These are phyloP conservation scores for Lepiota venenata DNA, from an alignment of 768 basidiomycete genomes.

Conservation along the genomic window DNA sequence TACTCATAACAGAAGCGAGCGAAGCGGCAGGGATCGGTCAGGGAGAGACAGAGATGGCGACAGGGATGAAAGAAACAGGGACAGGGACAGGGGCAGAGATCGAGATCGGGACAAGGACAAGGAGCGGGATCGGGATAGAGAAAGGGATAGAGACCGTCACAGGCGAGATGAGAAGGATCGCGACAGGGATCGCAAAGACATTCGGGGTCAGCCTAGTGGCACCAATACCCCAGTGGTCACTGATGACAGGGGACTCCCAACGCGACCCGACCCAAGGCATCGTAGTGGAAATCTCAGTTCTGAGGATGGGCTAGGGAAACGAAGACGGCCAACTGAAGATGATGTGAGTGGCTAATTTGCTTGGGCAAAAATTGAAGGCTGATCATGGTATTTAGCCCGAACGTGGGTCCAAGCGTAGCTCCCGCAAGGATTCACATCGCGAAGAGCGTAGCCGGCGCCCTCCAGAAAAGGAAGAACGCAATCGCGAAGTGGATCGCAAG, in stretches of 20 bases:
- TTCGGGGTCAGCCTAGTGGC: constrained; percentile 47
- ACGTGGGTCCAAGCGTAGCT: constrained; percentile 74
- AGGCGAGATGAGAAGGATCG: constrained; percentile 62
- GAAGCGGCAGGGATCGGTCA: constrained; percentile 40
- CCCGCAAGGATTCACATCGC: constrained; percentile 73
- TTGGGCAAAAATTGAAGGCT: neutral
- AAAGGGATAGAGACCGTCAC: constrained; percentile 52
- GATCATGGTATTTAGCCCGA: constrained; percentile 48
- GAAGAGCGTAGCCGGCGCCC: constrained; percentile 69
- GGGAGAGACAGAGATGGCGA: constrained; percentile 26
- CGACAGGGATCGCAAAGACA: constrained; percentile 57
- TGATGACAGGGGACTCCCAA: constrained; percentile 56
- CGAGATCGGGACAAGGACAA: constrained; percentile 51
- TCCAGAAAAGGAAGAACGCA: constrained; percentile 66
- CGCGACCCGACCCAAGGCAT: constrained; percentile 60
- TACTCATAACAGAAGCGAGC: constrained; percentile 50
- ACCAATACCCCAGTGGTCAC: constrained; percentile 26
- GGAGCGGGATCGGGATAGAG: constrained; percentile 49
- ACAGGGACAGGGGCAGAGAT: constrained; percentile 34
- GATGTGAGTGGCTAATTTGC: constrained; percentile 48
- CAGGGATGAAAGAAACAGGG: constrained; percentile 43
- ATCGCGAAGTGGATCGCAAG: constrained; percentile 41
- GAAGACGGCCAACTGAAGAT: constrained; percentile 65
- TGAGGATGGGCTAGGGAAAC: constrained; percentile 73
- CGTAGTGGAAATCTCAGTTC: constrained; percentile 36